Conservation (phyloP, 2,329 filamentous ascomycete species). For the Verticillium klebahnii region DNA sequence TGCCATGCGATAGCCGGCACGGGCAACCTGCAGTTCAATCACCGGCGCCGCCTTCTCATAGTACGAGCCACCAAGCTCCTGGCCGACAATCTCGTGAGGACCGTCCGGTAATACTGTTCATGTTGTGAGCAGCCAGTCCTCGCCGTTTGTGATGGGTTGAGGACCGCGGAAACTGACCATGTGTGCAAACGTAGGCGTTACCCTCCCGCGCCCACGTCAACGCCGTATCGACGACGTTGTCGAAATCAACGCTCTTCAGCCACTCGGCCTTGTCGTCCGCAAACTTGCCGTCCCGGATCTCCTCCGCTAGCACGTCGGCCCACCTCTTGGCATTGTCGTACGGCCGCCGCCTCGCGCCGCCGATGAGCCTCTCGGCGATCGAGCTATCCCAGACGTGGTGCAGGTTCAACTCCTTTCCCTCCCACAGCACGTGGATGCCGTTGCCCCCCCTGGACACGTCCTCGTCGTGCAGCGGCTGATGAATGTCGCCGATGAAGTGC, state of each 20-base stretch:
- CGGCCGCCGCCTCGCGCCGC: constrained; percentile 44
- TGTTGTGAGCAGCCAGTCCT: neutral
- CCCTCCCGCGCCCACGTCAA: constrained; percentile 60
- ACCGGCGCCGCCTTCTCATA: constrained; percentile 59
- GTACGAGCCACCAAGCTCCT: constrained; percentile 60
- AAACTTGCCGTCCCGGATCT: constrained; percentile 55
- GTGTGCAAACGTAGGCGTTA: constrained; percentile 57
- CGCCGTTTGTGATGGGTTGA: neutral
- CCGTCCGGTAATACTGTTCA: constrained; percentile 58
- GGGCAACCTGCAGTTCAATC: constrained; percentile 62
- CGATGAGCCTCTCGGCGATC: constrained; percentile 62
- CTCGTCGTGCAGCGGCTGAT: constrained; percentile 65
- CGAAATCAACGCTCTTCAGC: constrained; percentile 52
- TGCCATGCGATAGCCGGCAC: constrained; percentile 64
- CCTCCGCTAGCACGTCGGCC: constrained; percentile 49
- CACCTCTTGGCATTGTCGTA: constrained; percentile 49
- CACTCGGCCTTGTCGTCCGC: constrained; percentile 43
- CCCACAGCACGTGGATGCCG: constrained; percentile 59
- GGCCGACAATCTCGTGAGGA: constrained; percentile 47
- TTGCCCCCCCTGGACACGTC: constrained; percentile 63
- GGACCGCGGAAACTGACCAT: constrained; percentile 38
- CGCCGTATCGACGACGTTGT: constrained; percentile 49
- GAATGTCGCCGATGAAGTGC: constrained; percentile 67
- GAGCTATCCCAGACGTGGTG: constrained; percentile 71
- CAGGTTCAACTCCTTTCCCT: constrained; percentile 54